These are phyloP conservation scores for Leucogyrophana mollusca DNA, from an alignment of 768 basidiomycete genomes.

Conservation along the genomic window DNA sequence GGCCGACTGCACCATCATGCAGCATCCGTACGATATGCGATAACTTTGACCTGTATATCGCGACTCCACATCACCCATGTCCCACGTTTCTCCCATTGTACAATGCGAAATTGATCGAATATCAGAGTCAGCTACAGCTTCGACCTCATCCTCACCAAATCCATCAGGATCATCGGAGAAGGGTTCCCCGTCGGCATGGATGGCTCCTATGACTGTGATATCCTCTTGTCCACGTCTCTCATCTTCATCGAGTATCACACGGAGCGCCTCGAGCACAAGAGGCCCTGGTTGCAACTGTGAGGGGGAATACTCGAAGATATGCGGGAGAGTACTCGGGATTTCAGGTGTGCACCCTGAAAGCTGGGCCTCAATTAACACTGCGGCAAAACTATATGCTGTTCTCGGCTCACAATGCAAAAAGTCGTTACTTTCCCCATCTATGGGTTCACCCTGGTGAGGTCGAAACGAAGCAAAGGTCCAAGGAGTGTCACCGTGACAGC, in stretches of 20 bases:
- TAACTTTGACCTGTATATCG: background rate
- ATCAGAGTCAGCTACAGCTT: background rate
- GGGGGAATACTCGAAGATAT: background rate
- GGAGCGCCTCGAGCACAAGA: background rate
- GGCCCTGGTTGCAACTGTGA: background rate
- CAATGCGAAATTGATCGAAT: background rate
- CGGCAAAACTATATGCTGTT: background rate
- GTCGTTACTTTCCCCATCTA: background rate
- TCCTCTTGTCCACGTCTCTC: background rate
- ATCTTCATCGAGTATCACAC: background rate
- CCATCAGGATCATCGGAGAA: background rate
- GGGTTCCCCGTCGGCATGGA: background rate
- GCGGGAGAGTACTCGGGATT: background rate
- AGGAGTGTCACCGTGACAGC: too few species aligned
- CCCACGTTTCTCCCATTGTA: background rate
- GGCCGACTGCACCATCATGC: background rate
- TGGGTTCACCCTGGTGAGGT: too few species aligned
- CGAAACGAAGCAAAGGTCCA: too few species aligned
- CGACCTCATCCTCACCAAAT: background rate
- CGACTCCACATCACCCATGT: background rate
- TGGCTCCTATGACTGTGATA: background rate
- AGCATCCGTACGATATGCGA: background rate
- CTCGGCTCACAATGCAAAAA: background rate
- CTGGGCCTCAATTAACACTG: background rate
- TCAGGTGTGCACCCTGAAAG: background rate